phyloP scores from a whole-genome alignment of 2,329 filamentous ascomycete species.

The Ceratocystis huliohia region DNA sequence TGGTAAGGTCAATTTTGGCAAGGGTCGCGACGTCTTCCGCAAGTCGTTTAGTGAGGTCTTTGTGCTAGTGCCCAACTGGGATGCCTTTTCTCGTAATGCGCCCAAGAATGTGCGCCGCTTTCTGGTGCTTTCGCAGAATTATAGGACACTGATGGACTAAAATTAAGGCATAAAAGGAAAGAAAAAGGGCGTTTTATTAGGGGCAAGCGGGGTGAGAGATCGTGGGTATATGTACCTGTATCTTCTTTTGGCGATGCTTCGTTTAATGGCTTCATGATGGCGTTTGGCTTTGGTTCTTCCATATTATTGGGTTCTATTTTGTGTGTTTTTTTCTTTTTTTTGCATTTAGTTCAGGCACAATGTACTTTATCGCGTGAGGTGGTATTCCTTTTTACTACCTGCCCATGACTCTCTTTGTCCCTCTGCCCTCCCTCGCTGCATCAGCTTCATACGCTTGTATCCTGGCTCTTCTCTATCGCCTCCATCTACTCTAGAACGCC shows the following conservation, averaged over 20 bases:
- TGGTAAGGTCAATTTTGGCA: conserved; percentile 58
- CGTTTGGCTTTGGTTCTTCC: conserved; percentile 13
- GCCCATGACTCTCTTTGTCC: conserved; percentile 18
- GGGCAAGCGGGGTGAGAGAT: too few relatives aligned
- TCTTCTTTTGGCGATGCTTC: neutral
- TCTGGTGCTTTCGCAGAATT: conserved; percentile 62
- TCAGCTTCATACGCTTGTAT: neutral
- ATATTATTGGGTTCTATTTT: conserved; percentile 3
- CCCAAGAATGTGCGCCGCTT: conserved; percentile 44
- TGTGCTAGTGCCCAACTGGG: conserved; percentile 66
- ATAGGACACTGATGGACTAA: conserved; percentile 36
- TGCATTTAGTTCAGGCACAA: neutral
- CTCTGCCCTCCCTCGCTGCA: neutral
- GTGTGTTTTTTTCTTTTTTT: neutral
- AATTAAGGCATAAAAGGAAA: neutral
- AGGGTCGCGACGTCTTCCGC: conserved; percentile 47
- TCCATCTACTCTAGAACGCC: conserved; percentile 9
- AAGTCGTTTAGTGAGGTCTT: conserved; percentile 70
- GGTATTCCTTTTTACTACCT: neutral
- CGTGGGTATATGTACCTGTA: too few relatives aligned
- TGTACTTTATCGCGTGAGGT: neutral
- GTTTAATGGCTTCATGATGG: conserved; percentile 11
- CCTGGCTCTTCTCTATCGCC: neutral
- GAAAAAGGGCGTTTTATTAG: neutral
- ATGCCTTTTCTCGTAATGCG: conserved; percentile 41